Conservation (phyloP, 2,329 filamentous ascomycete species). For the Zalaria obscura region DNA sequence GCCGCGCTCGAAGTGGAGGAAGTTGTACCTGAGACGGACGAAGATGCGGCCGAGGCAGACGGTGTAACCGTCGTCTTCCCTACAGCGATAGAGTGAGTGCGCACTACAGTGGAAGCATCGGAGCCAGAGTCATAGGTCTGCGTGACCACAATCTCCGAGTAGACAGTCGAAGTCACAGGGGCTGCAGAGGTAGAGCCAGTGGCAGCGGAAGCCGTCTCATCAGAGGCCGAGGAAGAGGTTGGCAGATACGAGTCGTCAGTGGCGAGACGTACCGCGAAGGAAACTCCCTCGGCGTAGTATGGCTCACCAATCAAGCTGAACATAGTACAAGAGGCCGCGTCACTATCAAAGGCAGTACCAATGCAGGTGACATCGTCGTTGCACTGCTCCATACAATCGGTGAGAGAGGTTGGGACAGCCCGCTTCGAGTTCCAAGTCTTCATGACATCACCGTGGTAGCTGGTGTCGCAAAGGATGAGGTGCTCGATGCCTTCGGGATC, state of each 20-base stretch:
- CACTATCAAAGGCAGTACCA: neutral
- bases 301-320: neutral
- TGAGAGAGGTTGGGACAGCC: neutral
- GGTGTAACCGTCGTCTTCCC: too few species aligned
- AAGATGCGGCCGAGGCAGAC: too few species aligned
- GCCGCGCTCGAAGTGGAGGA: too few species aligned
- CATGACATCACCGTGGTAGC: neutral
- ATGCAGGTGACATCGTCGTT: neutral
- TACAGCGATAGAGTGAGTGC: too few species aligned
- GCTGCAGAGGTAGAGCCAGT: neutral
- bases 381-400: neutral
- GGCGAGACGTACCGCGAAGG: neutral
- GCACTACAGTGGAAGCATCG: too few species aligned
- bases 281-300: neutral
- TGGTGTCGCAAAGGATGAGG: neutral
- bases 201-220: neutral
- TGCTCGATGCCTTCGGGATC: neutral
- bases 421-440: neutral
- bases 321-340: neutral
- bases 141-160: too few species aligned
- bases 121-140: too few species aligned
- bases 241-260: neutral
- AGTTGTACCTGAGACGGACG: too few species aligned
- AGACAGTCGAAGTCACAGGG: too few species aligned
- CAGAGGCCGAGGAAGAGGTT: neutral